Percentiles rank a stretch among this genome's conserved stretches.
These are phyloP conservation scores for Scedosporium aurantiacum DNA, from an alignment of 2,329 filamentous ascomycete genomes.

Conservation along the genomic window DNA sequence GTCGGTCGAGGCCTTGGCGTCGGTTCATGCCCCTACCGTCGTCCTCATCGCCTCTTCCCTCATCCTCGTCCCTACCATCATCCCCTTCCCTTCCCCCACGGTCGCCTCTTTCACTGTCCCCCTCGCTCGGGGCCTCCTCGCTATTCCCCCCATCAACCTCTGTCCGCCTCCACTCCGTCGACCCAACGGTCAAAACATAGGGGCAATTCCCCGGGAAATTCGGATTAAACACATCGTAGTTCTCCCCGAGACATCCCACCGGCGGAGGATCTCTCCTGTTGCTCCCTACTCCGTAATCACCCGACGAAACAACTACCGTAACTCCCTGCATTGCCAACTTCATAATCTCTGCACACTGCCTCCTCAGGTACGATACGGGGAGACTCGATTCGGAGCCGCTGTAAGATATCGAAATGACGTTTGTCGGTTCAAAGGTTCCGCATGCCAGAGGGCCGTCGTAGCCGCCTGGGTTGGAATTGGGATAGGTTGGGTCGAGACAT, in stretches of 20 bases:
- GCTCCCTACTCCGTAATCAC: slow-evolving; percentile 14
- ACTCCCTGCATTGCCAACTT: slow-evolving; percentile 33
- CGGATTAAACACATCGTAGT: slow-evolving; percentile 34
- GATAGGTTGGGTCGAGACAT: slow-evolving; percentile 38
- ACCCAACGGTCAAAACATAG: slow-evolving; percentile 38
- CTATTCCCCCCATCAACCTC: slow-evolving; percentile 7
- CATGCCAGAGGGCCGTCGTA: slow-evolving; percentile 32
- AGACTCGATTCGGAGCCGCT: slow-evolving; percentile 34
- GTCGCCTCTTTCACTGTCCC: not conserved
- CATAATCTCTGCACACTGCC: slow-evolving; percentile 31
- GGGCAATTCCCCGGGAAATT: slow-evolving; percentile 35
- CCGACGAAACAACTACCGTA: slow-evolving; percentile 26
- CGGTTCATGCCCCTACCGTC: slow-evolving; percentile 27
- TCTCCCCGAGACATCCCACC: slow-evolving; percentile 13
- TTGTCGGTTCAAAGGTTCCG: slow-evolving; percentile 12
- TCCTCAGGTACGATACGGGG: slow-evolving; percentile 30
- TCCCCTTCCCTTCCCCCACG: not conserved
- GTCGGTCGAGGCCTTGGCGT: not conserved
- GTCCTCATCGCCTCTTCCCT: slow-evolving; percentile 22
- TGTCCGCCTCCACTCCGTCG: slow-evolving; percentile 27
- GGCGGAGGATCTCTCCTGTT: slow-evolving; percentile 9
- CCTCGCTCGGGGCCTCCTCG: not conserved
- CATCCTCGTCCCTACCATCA: not conserved
- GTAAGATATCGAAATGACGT: slow-evolving; percentile 31
- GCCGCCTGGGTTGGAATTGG: slow-evolving; percentile 32